These are phyloP conservation scores for Neurospora discreta DNA, from an alignment of 495 filamentous ascomycete genomes.

Conservation along the genomic window DNA sequence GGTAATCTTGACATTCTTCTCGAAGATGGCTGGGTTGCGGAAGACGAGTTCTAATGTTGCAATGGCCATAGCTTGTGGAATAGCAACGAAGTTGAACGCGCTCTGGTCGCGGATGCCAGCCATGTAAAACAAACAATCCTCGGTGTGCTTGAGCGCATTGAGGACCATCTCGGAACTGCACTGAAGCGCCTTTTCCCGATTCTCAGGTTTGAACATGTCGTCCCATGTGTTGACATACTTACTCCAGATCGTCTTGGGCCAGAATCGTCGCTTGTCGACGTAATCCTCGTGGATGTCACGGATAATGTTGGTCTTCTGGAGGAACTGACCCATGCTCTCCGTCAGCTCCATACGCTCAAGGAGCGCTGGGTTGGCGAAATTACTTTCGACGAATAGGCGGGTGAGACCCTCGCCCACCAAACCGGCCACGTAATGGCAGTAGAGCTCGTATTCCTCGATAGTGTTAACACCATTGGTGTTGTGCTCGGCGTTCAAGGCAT, in stretches of 20 bases:
- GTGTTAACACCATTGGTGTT: constrained; percentile 73
- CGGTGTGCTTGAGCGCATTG: constrained; percentile 73
- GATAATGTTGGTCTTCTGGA: constrained; percentile 98
- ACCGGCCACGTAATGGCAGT: constrained; percentile 97
- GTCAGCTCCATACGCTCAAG: constrained; percentile 67
- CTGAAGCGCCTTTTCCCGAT: constrained; percentile 69
- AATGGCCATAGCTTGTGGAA: constrained; percentile 98
- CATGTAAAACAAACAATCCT: constrained; percentile 95
- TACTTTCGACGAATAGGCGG: constrained; percentile 77
- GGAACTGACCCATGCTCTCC: constrained; percentile 92
- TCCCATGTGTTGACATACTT: constrained; percentile 85
- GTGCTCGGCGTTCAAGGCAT: constrained; percentile 67
- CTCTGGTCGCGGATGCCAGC: constrained; percentile 92
- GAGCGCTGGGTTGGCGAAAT: constrained; percentile 77
- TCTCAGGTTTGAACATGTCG: constrained; percentile 74
- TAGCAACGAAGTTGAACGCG: constrained; percentile 99
- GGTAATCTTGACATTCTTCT: constrained; percentile 88
- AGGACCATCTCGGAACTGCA: constrained; percentile 94
- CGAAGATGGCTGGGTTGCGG: constrained; percentile 79
- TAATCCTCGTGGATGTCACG: constrained; percentile 87
- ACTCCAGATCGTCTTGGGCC: constrained; percentile 90
- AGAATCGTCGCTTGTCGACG: constrained; percentile 79
- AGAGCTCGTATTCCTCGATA: constrained; percentile 79
- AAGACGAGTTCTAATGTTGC: constrained; percentile 87
- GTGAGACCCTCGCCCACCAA: constrained; percentile 91